These are phyloP conservation scores for Aspergillus fischeri DNA, from an alignment of 2,329 filamentous ascomycete genomes.

Conservation along the genomic window DNA sequence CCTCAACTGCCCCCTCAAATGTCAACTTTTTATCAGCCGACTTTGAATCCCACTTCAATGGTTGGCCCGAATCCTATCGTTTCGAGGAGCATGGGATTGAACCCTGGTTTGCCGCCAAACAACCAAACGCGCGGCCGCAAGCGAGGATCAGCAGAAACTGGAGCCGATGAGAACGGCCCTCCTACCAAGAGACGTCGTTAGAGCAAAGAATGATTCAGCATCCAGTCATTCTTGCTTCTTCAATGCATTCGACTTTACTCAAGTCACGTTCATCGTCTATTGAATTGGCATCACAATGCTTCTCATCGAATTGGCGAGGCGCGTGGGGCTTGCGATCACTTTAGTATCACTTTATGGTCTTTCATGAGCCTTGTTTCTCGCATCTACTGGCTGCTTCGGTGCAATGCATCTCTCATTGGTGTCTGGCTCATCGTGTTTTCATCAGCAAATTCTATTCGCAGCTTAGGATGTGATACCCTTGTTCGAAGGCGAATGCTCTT, in stretches of 20 bases:
- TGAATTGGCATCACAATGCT: not conserved
- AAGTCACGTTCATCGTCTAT: not conserved
- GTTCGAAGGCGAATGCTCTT: not conserved
- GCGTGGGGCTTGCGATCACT: not conserved
- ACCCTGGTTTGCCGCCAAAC: not conserved
- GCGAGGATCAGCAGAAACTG: not conserved
- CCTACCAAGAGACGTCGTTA: not conserved
- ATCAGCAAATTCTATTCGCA: not conserved
- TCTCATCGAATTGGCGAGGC: not conserved
- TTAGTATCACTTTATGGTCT: not conserved
- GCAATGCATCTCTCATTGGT: not conserved
- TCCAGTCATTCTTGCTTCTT: not conserved
- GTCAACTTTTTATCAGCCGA: not conserved
- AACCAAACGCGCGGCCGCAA: not conserved
- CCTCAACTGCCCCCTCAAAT: not conserved
- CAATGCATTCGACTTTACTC: not conserved
- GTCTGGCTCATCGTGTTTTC: not conserved
- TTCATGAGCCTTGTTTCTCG: not conserved
- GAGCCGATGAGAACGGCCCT: not conserved
- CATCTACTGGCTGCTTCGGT: not conserved
- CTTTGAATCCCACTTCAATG: not conserved
- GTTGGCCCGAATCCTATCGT: not conserved
- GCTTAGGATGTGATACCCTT: not conserved
- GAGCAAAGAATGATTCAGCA: not conserved
- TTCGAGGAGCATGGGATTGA: not conserved